Evolutionary conservation across 108 stramenopile genomes (phyloP).

Genomic region (Fistulifera pelliculosa): DNA sequence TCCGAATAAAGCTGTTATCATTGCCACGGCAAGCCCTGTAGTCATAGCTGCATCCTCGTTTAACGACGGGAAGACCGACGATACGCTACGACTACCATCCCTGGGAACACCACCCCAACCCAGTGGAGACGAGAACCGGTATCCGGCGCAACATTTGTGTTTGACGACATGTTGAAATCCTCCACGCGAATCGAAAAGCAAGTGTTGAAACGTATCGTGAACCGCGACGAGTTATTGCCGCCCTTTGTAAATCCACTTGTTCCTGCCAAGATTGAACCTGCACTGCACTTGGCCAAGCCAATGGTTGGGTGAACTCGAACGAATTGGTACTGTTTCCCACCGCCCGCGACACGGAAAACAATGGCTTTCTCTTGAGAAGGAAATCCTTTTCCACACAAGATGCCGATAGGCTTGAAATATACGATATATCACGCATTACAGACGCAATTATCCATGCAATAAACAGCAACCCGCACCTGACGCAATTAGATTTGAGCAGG

Average conservation of each 20-base stretch:
- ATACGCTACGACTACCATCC: conserved; percentile 16
- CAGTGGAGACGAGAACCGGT: conserved; percentile 50
- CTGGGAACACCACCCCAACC: conserved; percentile 19
- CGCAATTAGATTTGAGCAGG: no score
- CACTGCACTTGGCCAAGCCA: conserved; percentile 10
- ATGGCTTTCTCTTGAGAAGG: no score
- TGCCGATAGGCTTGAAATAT: background rate
- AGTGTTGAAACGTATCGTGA: conserved; percentile 32
- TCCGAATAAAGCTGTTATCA: conserved; percentile 44
- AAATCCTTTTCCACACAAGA: no score
- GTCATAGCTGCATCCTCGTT: conserved; percentile 19
- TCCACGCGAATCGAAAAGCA: conserved; percentile 28
- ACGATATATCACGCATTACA: no score
- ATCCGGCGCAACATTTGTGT: conserved; percentile 48
- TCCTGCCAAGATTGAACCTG: conserved; percentile 37
- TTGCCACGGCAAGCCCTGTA: conserved; percentile 42
- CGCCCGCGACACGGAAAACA: background rate
- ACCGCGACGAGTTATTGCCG: conserved; percentile 43
- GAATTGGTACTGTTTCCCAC: background rate
- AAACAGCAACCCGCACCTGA: no score
- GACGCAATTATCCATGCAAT: conserved; percentile 4
- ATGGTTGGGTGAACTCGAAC: background rate
- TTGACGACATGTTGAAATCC: conserved; percentile 41
- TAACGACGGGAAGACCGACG: conserved; percentile 34
- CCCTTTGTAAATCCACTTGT: conserved; percentile 64